Evolutionary conservation across 108 stramenopile species (phyloP), one percentile per base, ranked within the genome.

Genomic region (Stephanodiscus triporus): DNA sequence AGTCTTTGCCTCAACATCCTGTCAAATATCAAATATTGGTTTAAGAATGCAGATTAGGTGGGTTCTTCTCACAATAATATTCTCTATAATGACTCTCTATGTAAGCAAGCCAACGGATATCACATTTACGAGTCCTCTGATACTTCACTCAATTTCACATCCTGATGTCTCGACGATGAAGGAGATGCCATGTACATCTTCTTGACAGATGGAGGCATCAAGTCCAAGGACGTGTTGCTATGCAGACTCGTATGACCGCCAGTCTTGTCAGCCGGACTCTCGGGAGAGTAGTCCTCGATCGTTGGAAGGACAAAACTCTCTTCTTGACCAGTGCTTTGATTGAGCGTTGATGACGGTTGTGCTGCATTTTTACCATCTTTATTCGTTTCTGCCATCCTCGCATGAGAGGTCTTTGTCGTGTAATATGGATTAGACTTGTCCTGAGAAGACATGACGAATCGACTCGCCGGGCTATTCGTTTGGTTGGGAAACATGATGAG

Each of bases 241-340:
- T 62, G 45, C 19, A 70, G 26, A 32, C 51, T 68, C 6, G 37
- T 13, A 10, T 61, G 37, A 23, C 43, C 63, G 9, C 4, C 53
- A 30, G 63, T 54, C 53, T 57, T 70, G 49, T 29, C 49, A 13
- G 36, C 43, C 19, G 73, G 80, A 24, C 63, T 75, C 6, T 73
- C 80, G 3, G 62, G 59, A 19, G 73, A 67, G 68, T 63, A 81
- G 36, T 74, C 80, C 37, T 75, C 73, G 51, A 81, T 81, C 53
- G 72, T 65, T 38, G 80, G 80, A 9, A 81, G 69, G 50, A 81
- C 79, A 69, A 80, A 80, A 62, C 79, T 80, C 50, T 80, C 79
- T 37, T 80, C 79, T 24, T 62, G 66, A 38, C 75, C 66, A 20
- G 45, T 38, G 57, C 79, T 80, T 10, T 73, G 72, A 60, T 80